These are phyloP conservation scores for Mallotus repandus DNA, from an alignment of 441 rosid genomes.

Conservation along the genomic window DNA sequence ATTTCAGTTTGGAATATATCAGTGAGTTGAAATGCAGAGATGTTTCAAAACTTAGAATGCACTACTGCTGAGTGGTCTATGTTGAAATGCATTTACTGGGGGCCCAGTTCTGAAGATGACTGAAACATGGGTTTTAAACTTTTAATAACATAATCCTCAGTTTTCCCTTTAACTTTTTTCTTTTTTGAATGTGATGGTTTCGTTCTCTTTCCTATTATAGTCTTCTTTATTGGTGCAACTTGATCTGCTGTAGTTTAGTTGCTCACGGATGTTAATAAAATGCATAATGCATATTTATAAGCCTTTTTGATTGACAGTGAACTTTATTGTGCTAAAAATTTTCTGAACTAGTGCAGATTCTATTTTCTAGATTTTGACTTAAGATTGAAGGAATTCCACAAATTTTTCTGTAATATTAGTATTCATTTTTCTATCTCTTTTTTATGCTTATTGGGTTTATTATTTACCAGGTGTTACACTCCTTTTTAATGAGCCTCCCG, in stretches of 20 bases:
- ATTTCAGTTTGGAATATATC: not conserved
- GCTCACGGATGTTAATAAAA: not conserved
- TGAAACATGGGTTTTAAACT: not conserved
- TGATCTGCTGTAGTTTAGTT: not conserved
- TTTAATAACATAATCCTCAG: not conserved
- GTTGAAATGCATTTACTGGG: not conserved
- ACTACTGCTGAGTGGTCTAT: not conserved
- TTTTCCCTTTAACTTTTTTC: not conserved
- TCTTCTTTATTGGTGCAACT: not conserved
- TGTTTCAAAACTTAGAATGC: not conserved
- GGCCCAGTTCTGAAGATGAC: not conserved
- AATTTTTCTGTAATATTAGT: not conserved
- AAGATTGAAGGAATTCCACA: not conserved
- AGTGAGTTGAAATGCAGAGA: not conserved
- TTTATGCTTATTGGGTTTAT: slow-evolving; percentile 8
- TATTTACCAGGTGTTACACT: slow-evolving; percentile 62
- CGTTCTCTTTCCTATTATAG: not conserved
- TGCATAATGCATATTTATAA: not conserved
- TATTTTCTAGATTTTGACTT: slow-evolving; percentile 1
- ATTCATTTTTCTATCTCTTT: not conserved
- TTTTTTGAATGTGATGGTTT: not conserved
- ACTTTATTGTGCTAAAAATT: not conserved
- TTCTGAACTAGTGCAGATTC: not conserved
- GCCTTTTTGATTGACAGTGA: slow-evolving; percentile 6
- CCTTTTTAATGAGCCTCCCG: slow-evolving; percentile 92